A percentile compares a stretch with the other conserved stretches of the same genome.
phyloP scores from a whole-genome alignment of 208 protist species.

The Leishmania tarentolae region DNA sequence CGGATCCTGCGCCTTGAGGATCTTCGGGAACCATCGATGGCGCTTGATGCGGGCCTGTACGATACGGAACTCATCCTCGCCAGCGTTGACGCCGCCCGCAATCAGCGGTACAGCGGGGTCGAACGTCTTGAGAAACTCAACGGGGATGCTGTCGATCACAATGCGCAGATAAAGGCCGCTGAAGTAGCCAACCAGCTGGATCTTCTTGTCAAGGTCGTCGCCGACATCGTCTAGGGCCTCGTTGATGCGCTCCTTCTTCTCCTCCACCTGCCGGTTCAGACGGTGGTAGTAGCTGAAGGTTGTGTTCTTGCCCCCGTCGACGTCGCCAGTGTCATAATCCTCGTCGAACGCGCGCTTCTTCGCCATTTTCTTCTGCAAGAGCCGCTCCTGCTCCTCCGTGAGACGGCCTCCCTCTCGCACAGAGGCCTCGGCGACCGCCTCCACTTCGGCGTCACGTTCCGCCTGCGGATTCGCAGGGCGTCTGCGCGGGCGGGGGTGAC shows the following conservation, averaged over 20 bases:
- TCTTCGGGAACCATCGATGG: conserved; percentile 98
- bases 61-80: conserved; percentile 95
- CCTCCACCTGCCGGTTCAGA: conserved; percentile 78
- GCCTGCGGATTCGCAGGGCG: conserved; percentile 25
- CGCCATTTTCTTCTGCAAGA: conserved; percentile 88
- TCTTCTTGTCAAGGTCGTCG: conserved; percentile 84
- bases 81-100: conserved; percentile 94
- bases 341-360: conserved; percentile 92
- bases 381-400: conserved; percentile 78
- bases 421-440: conserved; percentile 44
- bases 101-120: conserved; percentile 89
- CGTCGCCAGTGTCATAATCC: conserved; percentile 68
- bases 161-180: conserved; percentile 97
- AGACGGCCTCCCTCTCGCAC: conserved; percentile 51
- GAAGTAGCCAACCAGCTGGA: conserved; percentile 91
- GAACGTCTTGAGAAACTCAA: conserved; percentile 96
- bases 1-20: conserved; percentile 99
- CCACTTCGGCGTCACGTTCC: conserved; percentile 34
- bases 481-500: conserved; percentile 6
- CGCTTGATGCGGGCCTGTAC: conserved; percentile 96
- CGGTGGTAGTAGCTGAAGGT: conserved; percentile 83
- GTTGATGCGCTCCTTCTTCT: conserved; percentile 84
- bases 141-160: conserved; percentile 93
- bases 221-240: conserved; percentile 77
- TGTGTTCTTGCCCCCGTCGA: conserved; percentile 60